phyloP scores from a whole-genome alignment of 2,329 filamentous ascomycete species.

The Talaromyces amestolkiae region DNA sequence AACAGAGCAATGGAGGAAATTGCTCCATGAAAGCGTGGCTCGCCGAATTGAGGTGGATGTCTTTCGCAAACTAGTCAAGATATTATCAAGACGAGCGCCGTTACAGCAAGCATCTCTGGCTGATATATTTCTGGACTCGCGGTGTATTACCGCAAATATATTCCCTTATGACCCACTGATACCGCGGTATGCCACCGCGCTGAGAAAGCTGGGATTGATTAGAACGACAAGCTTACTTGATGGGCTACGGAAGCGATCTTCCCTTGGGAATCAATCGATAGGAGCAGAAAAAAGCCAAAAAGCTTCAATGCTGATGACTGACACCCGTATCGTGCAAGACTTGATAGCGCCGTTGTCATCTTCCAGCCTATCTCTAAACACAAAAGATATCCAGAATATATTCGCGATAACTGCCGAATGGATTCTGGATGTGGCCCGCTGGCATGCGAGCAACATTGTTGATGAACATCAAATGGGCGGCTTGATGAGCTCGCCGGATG shows the following conservation, averaged over 20 bases:
- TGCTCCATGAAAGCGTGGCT: constrained; percentile 38
- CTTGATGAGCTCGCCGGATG: constrained; percentile 36
- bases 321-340: constrained; percentile 44
- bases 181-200: constrained; percentile 40
- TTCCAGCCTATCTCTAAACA: constrained; percentile 31
- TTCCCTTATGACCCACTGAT: constrained; percentile 43
- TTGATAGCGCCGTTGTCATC: constrained; percentile 40
- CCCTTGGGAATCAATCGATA: constrained; percentile 28
- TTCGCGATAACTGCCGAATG: constrained; percentile 38
- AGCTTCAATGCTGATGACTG: constrained; percentile 39
- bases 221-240: constrained; percentile 36
- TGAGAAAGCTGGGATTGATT: constrained; percentile 35
- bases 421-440: constrained; percentile 39
- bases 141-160: constrained; percentile 29
- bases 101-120: constrained; percentile 34
- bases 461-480: constrained; percentile 30
- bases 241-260: constrained; percentile 36
- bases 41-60: constrained; percentile 39
- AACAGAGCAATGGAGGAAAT: constrained; percentile 38
- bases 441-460: constrained; percentile 32
- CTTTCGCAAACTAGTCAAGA: constrained; percentile 37
- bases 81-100: constrained; percentile 33
- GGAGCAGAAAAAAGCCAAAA: constrained; percentile 18
- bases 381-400: constrained; percentile 32
- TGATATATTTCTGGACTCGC: constrained; percentile 37